Evolutionary conservation across 345 rosid species (phyloP).

Genomic region (Geranium rotundifolium): DNA sequence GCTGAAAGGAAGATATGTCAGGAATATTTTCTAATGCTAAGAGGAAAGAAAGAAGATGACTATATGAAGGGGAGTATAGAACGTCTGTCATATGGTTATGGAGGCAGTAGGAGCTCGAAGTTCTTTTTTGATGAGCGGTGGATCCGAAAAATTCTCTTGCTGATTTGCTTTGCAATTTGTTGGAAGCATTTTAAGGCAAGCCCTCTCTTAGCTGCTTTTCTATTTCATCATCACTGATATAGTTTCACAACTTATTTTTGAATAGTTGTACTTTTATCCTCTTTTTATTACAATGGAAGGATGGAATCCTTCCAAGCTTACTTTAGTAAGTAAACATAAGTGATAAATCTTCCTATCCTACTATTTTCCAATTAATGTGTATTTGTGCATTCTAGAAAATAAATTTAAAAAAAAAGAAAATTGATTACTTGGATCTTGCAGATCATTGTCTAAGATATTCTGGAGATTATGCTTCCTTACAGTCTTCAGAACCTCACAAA

Average conservation of each 20-base stretch:
- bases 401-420: too few relatives aligned
- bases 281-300: too few relatives aligned
- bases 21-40: constrained; percentile 36
- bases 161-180: constrained; percentile 45
- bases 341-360: too few relatives aligned
- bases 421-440: too few relatives aligned
- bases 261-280: too few relatives aligned
- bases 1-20: constrained; percentile 55
- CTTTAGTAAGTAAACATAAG: too few relatives aligned
- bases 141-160: constrained; percentile 44
- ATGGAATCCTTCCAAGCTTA: too few relatives aligned
- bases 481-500: background rate
- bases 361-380: too few relatives aligned
- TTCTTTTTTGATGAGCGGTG: constrained; percentile 25
- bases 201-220: background rate
- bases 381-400: too few relatives aligned
- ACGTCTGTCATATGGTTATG: constrained; percentile 11
- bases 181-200: constrained; percentile 78
- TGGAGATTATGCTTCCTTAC: too few relatives aligned
- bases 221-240: background rate
- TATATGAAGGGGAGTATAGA: constrained; percentile 22
- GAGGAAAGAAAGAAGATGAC: constrained; percentile 74
- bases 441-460: too few relatives aligned
- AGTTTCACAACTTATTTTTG: background rate
- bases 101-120: constrained; percentile 16